Conservation (phyloP, 2,329 filamentous ascomycete species). For the Microdochium trichocladiopsis region DNA sequence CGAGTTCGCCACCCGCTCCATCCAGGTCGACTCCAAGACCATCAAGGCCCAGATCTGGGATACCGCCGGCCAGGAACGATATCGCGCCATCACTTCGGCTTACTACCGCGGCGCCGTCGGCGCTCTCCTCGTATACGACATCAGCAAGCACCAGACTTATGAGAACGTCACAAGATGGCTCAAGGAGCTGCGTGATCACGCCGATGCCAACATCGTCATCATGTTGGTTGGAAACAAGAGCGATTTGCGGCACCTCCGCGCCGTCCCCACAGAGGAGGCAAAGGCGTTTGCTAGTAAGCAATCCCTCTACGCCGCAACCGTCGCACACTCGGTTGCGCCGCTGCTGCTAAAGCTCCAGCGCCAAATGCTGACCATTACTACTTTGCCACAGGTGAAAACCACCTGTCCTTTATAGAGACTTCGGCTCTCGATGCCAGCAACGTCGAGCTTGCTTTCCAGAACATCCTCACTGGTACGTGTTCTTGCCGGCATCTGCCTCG, state of each 20-base stretch:
- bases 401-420: constrained; percentile 98
- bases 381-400: constrained; percentile 75
- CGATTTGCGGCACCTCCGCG: constrained; percentile 96
- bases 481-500: constrained; percentile 3
- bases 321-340: constrained; percentile 6
- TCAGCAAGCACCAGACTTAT: constrained; percentile 99
- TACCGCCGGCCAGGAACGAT: constrained; percentile 96
- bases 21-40: constrained; percentile 98
- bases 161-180: constrained; percentile 98
- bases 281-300: constrained; percentile 90
- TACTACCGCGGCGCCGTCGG: constrained; percentile 98
- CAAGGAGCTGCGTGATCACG: constrained; percentile 96
- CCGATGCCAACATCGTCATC: constrained; percentile 98
- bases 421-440: constrained; percentile 98
- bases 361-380: background rate
- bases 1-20: constrained; percentile 96
- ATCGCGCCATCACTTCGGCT: constrained; percentile 96
- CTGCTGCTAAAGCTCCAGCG: background rate
- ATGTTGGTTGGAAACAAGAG: constrained; percentile 99
- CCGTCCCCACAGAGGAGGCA: constrained; percentile 94
- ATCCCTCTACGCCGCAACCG: background rate
- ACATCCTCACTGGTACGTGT: constrained; percentile 90
- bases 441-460: constrained; percentile 98
- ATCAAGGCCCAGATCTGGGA: constrained; percentile 99
- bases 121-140: constrained; percentile 96